phyloP scores from a whole-genome alignment of 352 stramenopile genomes.

The Pythium sp. region DNA sequence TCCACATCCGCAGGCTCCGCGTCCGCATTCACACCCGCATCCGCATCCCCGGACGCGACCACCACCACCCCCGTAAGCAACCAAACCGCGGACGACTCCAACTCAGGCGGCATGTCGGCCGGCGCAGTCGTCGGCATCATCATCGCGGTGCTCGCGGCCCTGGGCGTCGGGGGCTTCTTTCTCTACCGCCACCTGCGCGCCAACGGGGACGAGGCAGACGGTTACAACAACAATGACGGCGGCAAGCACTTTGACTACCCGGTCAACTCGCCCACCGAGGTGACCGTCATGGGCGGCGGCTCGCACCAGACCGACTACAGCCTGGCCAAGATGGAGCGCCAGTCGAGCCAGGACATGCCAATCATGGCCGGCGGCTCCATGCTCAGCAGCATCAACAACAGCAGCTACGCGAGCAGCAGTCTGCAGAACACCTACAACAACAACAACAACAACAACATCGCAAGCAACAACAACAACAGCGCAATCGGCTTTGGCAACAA shows the following conservation, averaged over 20 bases:
- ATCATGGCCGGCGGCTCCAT: constrained; percentile 18
- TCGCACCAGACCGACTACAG: constrained; percentile 27
- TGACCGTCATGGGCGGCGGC: constrained; percentile 19
- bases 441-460: constrained; percentile 1
- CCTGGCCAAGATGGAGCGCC: constrained; percentile 21
- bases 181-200: constrained; percentile 28
- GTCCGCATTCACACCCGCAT: not conserved
- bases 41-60: constrained; percentile 5
- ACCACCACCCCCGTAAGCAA: not conserved
- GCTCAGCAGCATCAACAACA: constrained; percentile 15
- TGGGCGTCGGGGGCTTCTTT: constrained; percentile 37
- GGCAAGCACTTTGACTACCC: constrained; percentile 35
- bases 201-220: constrained; percentile 6
- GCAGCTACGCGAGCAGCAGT: constrained; percentile 10
- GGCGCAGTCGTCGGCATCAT: constrained; percentile 42
- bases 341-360: constrained; percentile 20
- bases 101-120: constrained; percentile 34
- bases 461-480: not conserved
- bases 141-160: constrained; percentile 32
- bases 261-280: constrained; percentile 18
- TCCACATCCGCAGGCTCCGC: not conserved
- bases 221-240: constrained; percentile 10
- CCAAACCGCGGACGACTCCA: constrained; percentile 1
- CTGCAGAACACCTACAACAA: constrained; percentile 16
- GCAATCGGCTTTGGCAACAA: constrained; percentile 9